phyloP scores from a whole-genome alignment of 176 grass and related monocot species.

The Typha latifolia region DNA sequence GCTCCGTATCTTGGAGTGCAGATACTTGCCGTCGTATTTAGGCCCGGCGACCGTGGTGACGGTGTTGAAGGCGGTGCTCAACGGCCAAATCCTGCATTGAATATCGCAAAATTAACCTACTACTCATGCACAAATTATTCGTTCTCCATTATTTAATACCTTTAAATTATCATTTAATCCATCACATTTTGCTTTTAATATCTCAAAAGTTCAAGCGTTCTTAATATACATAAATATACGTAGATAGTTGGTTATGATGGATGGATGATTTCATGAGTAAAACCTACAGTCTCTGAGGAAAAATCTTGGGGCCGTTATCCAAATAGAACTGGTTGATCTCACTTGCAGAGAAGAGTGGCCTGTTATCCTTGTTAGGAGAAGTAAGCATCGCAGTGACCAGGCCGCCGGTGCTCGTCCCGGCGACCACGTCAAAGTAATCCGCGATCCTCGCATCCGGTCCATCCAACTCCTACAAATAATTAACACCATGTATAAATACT shows the following conservation, averaged over 20 bases:
- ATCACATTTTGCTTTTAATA: too few relatives aligned
- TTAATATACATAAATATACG: too few relatives aligned
- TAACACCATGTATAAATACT: neutral
- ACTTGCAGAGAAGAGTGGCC: constrained; percentile 49
- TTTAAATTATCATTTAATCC: too few relatives aligned
- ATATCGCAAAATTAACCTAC: too few relatives aligned
- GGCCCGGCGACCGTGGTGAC: constrained; percentile 10
- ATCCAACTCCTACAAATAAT: constrained; percentile 44
- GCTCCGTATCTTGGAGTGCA: constrained; percentile 30
- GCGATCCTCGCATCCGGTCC: constrained; percentile 39
- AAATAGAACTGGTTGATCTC: constrained; percentile 45
- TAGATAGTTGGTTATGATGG: too few relatives aligned
- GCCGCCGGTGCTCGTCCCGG: constrained; percentile 61
- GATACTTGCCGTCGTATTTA: constrained; percentile 55
- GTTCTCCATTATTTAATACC: too few relatives aligned
- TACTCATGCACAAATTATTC: too few relatives aligned
- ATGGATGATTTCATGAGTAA: too few relatives aligned
- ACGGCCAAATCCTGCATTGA: neutral
- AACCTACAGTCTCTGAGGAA: constrained; percentile 30
- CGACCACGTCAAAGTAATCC: constrained; percentile 74
- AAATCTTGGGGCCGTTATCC: constrained; percentile 52
- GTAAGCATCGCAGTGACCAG: constrained; percentile 50
- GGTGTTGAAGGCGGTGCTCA: too few relatives aligned
- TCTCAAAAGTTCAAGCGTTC: too few relatives aligned
- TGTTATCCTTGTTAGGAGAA: constrained; percentile 27